Evolutionary conservation across 2,329 filamentous ascomycete species (phyloP).

Genomic region (Sporothrix pallida): DNA sequence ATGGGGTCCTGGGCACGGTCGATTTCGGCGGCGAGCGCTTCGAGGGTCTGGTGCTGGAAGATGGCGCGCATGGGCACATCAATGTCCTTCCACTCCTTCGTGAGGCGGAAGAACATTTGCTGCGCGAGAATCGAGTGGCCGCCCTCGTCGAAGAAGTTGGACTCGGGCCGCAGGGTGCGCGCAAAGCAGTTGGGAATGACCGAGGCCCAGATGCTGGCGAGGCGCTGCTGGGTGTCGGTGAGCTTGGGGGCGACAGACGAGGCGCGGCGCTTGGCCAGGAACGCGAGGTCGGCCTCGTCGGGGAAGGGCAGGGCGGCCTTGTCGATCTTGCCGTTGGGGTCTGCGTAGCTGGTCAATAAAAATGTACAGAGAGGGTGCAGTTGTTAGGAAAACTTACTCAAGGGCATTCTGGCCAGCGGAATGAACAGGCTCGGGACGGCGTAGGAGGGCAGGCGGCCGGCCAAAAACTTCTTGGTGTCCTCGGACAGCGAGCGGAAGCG

Average conservation of each 20-base stretch:
- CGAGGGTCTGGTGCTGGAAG: constrained; percentile 65
- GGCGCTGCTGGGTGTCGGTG: constrained; percentile 63
- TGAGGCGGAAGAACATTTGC: constrained; percentile 74
- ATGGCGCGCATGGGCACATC: constrained; percentile 73
- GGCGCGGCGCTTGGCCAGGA: constrained; percentile 38
- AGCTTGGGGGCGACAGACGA: constrained; percentile 40
- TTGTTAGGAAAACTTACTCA: too few relatives aligned
- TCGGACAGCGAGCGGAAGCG: constrained; percentile 35
- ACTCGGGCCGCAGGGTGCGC: constrained; percentile 63
- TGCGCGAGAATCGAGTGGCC: constrained; percentile 83
- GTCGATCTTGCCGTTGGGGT: constrained; percentile 86
- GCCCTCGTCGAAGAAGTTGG: constrained; percentile 78
- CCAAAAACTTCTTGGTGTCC: constrained; percentile 57
- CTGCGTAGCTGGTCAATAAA: too few relatives aligned
- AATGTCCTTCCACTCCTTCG: constrained; percentile 46
- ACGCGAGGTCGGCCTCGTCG: constrained; percentile 62
- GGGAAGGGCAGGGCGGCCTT: constrained; percentile 80
- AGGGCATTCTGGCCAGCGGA: constrained; percentile 63
- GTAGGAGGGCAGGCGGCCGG: constrained; percentile 73
- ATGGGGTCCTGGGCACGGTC: constrained; percentile 38
- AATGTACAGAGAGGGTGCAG: too few relatives aligned
- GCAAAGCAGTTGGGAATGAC: constrained; percentile 64
- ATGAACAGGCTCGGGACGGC: constrained; percentile 78
- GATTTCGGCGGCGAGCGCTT: constrained; percentile 57
- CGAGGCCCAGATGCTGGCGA: constrained; percentile 77